A percentile compares a stretch with the other conserved stretches of the same genome.
phyloP scores from a whole-genome alignment of 2,329 filamentous ascomycete species.

The Chalaropsis thielavioides region DNA sequence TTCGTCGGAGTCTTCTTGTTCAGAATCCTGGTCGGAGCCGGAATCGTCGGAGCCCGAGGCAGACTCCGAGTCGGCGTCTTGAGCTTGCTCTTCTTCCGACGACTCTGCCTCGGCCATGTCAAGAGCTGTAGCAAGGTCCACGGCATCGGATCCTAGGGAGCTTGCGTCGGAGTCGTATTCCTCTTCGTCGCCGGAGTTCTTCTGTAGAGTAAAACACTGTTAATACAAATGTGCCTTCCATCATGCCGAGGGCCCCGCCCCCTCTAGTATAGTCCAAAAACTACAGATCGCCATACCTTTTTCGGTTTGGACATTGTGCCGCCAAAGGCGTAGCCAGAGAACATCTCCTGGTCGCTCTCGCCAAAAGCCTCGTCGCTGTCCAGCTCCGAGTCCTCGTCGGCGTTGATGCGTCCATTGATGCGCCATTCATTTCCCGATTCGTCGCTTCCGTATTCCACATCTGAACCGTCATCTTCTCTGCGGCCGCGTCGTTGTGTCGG shows the following conservation, averaged over 20 bases:
- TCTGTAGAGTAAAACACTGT: slow-evolving; percentile 1
- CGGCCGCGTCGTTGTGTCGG: slow-evolving; percentile 27
- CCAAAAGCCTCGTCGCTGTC: slow-evolving; percentile 71
- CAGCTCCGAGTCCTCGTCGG: slow-evolving; percentile 49
- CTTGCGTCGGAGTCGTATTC: slow-evolving; percentile 39
- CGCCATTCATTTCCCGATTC: slow-evolving; percentile 78
- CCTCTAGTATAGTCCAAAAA: slow-evolving; percentile 9
- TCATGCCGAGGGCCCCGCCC: no score
- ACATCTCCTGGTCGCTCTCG: slow-evolving; percentile 72
- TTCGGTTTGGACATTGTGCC: slow-evolving; percentile 30
- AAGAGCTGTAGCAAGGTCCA: slow-evolving; percentile 42
- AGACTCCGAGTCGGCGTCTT: slow-evolving; percentile 31
- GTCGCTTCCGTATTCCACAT: slow-evolving; percentile 62
- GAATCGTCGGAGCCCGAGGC: slow-evolving; percentile 31
- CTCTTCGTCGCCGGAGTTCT: slow-evolving; percentile 36
- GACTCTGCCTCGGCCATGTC: slow-evolving; percentile 39
- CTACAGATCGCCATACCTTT: slow-evolving; percentile 20
- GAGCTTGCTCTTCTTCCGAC: slow-evolving; percentile 35
- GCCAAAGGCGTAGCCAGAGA: slow-evolving; percentile 54
- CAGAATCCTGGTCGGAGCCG: slow-evolving; percentile 28
- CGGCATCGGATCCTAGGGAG: slow-evolving; percentile 44
- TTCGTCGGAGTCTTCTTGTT: slow-evolving; percentile 33
- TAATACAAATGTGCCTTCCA: no score
- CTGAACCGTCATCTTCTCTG: slow-evolving; percentile 33
- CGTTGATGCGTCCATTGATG: slow-evolving; percentile 45